These are phyloP conservation scores for Herpotrichia juniperi DNA, from an alignment of 2,329 filamentous ascomycete genomes.

Conservation along the genomic window DNA sequence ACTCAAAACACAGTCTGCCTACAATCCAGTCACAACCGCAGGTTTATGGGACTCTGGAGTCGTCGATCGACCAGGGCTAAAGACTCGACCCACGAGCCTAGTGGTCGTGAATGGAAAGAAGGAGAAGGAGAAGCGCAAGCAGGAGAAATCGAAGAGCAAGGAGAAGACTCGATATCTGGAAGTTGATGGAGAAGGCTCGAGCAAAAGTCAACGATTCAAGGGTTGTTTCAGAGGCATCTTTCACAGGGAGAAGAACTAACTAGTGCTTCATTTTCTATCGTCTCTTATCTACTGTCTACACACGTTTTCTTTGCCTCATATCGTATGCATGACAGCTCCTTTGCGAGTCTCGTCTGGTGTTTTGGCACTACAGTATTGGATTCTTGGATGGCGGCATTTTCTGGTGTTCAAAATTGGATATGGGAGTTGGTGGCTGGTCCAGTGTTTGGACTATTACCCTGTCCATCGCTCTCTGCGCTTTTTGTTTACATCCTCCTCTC, in stretches of 20 bases:
- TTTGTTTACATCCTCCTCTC: background rate
- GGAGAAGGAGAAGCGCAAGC: conserved; percentile 34
- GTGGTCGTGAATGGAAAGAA: conserved; percentile 40
- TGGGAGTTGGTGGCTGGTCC: background rate
- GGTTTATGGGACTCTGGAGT: conserved; percentile 45
- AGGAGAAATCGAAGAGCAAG: conserved; percentile 32
- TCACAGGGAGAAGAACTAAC: conserved; percentile 3
- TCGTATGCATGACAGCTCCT: background rate
- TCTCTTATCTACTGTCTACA: background rate
- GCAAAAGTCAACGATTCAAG: conserved; percentile 14
- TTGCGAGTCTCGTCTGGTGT: background rate
- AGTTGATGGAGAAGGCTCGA: conserved; percentile 7
- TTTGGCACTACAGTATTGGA: too few species aligned
- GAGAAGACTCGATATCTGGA: conserved; percentile 12
- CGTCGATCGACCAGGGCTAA: conserved; percentile 30
- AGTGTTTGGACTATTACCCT: background rate
- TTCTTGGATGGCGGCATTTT: too few species aligned
- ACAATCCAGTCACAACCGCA: conserved; percentile 40
- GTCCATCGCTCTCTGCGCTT: background rate
- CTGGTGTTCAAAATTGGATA: background rate
- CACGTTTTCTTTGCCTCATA: background rate
- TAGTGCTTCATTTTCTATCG: background rate
- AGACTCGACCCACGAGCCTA: conserved; percentile 39
- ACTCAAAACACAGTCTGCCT: conserved; percentile 36
- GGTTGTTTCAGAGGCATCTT: conserved; percentile 2